phyloP scores from a whole-genome alignment of 2,329 filamentous ascomycete species.

The Fusarium odoratissimum region DNA sequence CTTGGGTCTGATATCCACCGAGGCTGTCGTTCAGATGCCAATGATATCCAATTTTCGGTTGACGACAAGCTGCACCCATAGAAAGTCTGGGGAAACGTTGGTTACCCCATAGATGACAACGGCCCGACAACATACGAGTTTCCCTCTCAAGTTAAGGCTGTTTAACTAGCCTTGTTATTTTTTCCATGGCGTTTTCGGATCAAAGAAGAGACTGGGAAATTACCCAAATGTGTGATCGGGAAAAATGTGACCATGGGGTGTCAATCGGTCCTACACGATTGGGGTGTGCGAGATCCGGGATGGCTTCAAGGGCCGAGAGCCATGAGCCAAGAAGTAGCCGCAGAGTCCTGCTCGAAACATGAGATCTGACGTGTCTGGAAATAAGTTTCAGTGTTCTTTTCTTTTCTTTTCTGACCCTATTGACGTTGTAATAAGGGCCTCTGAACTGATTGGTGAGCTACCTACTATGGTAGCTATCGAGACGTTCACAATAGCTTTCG shows the following conservation, averaged over 20 bases:
- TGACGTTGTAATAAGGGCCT: neutral
- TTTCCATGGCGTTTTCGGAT: slow-evolving; percentile 16
- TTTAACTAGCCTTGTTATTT: neutral
- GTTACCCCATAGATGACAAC: slow-evolving; percentile 9
- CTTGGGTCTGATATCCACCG: slow-evolving; percentile 19
- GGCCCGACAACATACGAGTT: slow-evolving; percentile 4
- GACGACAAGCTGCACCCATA: neutral
- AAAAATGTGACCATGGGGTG: slow-evolving; percentile 10
- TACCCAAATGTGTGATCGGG: neutral
- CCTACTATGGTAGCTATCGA: neutral
- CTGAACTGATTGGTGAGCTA: neutral
- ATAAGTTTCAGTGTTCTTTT: slow-evolving; percentile 1
- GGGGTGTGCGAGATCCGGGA: slow-evolving; percentile 13
- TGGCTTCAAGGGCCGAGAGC: slow-evolving; percentile 9
- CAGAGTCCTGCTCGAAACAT: neutral
- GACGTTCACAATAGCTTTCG: slow-evolving; percentile 22
- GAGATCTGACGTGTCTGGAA: slow-evolving; percentile 8
- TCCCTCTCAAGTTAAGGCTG: neutral
- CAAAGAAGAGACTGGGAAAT: slow-evolving; percentile 1
- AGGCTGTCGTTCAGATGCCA: slow-evolving; percentile 11
- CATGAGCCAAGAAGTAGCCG: neutral
- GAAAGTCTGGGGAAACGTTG: slow-evolving; percentile 23
- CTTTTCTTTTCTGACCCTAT: neutral
- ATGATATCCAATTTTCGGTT: neutral
- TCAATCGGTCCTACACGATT: slow-evolving; percentile 31